These are phyloP conservation scores for Picochlorum sp. DNA, from an alignment of 139 green algal species.

Conservation along the genomic window DNA sequence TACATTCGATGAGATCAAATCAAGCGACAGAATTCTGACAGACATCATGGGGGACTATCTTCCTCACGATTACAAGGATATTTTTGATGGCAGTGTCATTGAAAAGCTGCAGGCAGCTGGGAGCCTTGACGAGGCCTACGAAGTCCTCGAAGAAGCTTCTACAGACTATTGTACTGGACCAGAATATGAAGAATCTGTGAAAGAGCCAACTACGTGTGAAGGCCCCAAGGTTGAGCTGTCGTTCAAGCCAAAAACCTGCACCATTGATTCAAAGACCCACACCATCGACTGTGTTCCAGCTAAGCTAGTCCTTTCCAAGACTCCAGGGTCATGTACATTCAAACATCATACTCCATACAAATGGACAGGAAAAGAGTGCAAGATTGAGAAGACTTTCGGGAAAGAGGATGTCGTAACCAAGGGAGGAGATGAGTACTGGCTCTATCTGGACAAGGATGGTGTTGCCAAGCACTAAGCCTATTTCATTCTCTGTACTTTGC, in stretches of 20 bases:
- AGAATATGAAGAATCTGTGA: conserved; percentile 1
- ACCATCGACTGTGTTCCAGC: conserved; percentile 24
- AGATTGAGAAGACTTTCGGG: conserved; percentile 11
- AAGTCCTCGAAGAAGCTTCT: neutral
- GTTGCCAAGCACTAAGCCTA: neutral
- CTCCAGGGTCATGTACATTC: conserved; percentile 25
- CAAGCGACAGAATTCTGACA: neutral
- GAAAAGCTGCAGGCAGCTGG: neutral
- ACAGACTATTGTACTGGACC: neutral
- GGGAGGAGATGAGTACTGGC: conserved; percentile 11
- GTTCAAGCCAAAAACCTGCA: conserved; percentile 21
- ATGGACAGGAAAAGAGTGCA: conserved; percentile 31
- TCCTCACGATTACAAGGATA: neutral
- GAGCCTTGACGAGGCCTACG: neutral
- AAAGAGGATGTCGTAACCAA: conserved; percentile 1
- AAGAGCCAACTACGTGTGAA: conserved; percentile 17
- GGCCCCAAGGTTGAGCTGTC: conserved; percentile 18
- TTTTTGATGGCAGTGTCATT: neutral
- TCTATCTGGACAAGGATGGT: conserved; percentile 5
- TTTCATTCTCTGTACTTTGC: neutral
- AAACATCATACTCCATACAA: conserved; percentile 12
- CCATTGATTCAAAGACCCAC: conserved; percentile 11
- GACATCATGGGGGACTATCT: conserved; percentile 1
- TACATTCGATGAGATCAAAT: neutral
- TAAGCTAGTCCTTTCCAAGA: conserved; percentile 26